These are phyloP conservation scores for Coemansia sp. DNA, from an alignment of 371 early-diverging fungal genomes.

Conservation along the genomic window DNA sequence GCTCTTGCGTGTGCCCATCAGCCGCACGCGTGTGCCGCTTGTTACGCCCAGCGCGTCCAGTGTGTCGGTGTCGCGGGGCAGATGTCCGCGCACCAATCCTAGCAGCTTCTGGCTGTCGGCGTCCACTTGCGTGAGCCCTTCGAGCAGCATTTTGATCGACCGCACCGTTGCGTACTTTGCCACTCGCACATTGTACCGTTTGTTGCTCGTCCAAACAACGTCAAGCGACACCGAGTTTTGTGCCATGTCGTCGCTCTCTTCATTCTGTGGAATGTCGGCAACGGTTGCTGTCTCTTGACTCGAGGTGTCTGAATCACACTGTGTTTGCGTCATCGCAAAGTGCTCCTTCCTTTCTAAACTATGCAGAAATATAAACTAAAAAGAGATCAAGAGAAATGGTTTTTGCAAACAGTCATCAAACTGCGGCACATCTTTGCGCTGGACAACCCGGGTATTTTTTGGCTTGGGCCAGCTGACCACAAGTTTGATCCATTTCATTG, in stretches of 20 bases:
- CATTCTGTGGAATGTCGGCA: neutral
- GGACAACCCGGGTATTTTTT: too few species aligned
- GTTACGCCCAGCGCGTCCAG: conserved; percentile 51
- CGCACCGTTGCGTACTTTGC: conserved; percentile 40
- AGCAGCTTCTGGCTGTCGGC: conserved; percentile 61
- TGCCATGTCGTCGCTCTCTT: conserved; percentile 39
- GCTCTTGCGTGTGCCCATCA: conserved; percentile 54
- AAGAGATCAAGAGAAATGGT: too few species aligned
- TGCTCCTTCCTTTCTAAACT: too few species aligned
- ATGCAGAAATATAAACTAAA: too few species aligned
- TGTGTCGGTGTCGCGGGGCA: conserved; percentile 56
- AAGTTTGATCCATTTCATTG: too few species aligned
- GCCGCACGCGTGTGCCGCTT: conserved; percentile 54
- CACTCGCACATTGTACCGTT: conserved; percentile 29
- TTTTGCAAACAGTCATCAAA: too few species aligned
- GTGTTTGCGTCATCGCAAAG: neutral
- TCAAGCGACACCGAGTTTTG: conserved; percentile 33
- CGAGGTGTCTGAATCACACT: too few species aligned
- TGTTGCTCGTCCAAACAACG: conserved; percentile 36
- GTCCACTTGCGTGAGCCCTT: conserved; percentile 59
- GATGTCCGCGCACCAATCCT: conserved; percentile 58
- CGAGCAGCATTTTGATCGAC: conserved; percentile 38
- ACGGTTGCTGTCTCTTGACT: too few species aligned
- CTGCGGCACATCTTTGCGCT: too few species aligned
- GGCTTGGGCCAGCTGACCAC: too few species aligned